These are phyloP conservation scores for Dichotomocladium elegans DNA, from an alignment of 371 early-diverging fungal species.

Conservation along the genomic window DNA sequence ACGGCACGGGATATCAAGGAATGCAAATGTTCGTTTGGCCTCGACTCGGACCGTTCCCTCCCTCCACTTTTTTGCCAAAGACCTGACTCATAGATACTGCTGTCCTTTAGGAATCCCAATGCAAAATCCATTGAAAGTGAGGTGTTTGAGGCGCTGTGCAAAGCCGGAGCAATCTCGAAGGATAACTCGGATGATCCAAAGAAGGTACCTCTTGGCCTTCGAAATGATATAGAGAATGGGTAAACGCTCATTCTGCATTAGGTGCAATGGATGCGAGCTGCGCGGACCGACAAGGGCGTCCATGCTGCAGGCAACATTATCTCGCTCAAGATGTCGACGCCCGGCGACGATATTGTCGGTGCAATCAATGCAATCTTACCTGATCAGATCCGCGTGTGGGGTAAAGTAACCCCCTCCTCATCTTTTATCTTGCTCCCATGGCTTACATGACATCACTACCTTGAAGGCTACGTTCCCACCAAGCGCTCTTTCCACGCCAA, in stretches of 20 bases:
- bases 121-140: conserved; percentile 81
- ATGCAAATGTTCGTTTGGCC: conserved; percentile 78
- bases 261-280: conserved; percentile 83
- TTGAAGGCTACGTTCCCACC: conserved; percentile 69
- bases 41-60: background rate
- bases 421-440: too few relatives aligned
- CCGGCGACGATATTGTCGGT: conserved; percentile 53
- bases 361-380: conserved; percentile 76
- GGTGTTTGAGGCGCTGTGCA: conserved; percentile 71
- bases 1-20: conserved; percentile 95
- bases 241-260: conserved; percentile 13
- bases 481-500: conserved; percentile 90
- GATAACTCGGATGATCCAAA: conserved; percentile 75
- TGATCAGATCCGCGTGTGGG: conserved; percentile 85
- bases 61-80: background rate
- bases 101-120: conserved; percentile 57
- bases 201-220: too few relatives aligned
- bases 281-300: conserved; percentile 99
- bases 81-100: background rate
- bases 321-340: conserved; percentile 84
- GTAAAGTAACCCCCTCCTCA: conserved; percentile 26
- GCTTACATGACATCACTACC: too few relatives aligned
- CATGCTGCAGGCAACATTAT: conserved; percentile 97
- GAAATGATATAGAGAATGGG: background rate
- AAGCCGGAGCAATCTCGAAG: conserved; percentile 74